A percentile compares a stretch with the other conserved stretches of the same genome.
Conservation (phyloP, 2,329 filamentous ascomycete genomes). For the Pestalotiopsis sp. region DNA sequence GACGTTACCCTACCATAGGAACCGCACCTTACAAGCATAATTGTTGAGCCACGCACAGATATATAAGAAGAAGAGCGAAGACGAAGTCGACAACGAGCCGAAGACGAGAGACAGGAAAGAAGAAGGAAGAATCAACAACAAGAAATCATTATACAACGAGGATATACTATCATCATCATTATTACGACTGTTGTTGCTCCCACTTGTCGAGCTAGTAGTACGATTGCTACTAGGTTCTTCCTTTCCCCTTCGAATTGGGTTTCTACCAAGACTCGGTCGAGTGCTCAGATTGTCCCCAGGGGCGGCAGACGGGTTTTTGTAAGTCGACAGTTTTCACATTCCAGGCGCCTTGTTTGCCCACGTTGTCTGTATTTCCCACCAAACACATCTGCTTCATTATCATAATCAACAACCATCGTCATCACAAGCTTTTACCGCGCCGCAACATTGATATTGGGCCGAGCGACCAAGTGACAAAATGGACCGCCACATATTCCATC, state of each 20-base stretch:
- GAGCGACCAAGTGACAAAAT: background rate
- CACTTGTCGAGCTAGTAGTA: background rate
- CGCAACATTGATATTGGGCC: conserved; percentile 1
- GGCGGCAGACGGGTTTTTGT: background rate
- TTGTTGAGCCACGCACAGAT: too few relatives aligned
- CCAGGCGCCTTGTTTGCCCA: background rate
- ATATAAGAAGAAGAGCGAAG: too few relatives aligned
- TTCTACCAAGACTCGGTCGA: background rate
- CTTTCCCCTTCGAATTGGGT: background rate
- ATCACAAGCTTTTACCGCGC: background rate
- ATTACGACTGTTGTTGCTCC: background rate
- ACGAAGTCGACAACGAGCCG: too few relatives aligned
- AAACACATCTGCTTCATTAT: too few relatives aligned
- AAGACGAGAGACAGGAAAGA: too few relatives aligned
- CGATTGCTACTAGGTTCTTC: background rate
- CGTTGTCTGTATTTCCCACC: background rate
- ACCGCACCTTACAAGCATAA: too few relatives aligned
- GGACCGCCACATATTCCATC: background rate
- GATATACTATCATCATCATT: background rate
- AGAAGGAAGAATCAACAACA: too few relatives aligned
- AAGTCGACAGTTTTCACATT: background rate
- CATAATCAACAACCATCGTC: background rate
- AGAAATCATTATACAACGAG: too few relatives aligned
- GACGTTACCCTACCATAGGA: too few relatives aligned
- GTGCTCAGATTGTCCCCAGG: background rate